Evolutionary conservation across 495 filamentous ascomycete species (phyloP), one percentile per base, ranked within the genome.

Genomic region (Tuber indicum): DNA sequence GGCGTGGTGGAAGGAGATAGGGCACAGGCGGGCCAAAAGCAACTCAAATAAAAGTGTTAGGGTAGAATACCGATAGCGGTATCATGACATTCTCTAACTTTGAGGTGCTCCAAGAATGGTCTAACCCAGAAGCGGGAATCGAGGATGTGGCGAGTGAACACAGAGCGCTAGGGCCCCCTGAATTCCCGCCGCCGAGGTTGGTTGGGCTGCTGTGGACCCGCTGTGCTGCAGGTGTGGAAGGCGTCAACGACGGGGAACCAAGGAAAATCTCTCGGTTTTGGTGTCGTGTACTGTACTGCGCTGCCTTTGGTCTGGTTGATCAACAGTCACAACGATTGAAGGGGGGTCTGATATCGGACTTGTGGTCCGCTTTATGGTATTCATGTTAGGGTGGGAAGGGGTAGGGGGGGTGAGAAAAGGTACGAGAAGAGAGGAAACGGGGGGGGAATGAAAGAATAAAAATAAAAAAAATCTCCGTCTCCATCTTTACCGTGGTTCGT

Each of bases 141-240:
- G 73, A 75, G 72, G 79, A 42, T 80, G 78, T 80, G 78, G 78
- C 77, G 62, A 79, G 78, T 79, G 77, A 71, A 19, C 43, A 21
- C 71, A 80, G 26, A 49, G 46, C 71, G 66, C 78, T 80, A 74
- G 76, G 46, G n/a, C 71, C 47, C 76, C 76, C 41, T 77, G 26
- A 47, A 69, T 49, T 47, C 70, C 47, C 23, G 70, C 76, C 70
- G 12, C n/a, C 26, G 26, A 26, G 58, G 12, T 66, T 66, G 52
- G 52, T 58, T 58, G 52, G 23, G n/a, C 23, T 26, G 3, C 58
- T 66, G 26, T 26, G 26, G 26, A 4, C 58, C 26, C 58, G 26
- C 47, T 21, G 47, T 52, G 47, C 21, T 52, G 47, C 47, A 52
- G 47, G 47, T 49, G 47, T 66, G 26, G 58, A 66, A 66, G 58